These are phyloP conservation scores for Globisporangium uncinulatum DNA, from an alignment of 352 stramenopile species.

Conservation along the genomic window DNA sequence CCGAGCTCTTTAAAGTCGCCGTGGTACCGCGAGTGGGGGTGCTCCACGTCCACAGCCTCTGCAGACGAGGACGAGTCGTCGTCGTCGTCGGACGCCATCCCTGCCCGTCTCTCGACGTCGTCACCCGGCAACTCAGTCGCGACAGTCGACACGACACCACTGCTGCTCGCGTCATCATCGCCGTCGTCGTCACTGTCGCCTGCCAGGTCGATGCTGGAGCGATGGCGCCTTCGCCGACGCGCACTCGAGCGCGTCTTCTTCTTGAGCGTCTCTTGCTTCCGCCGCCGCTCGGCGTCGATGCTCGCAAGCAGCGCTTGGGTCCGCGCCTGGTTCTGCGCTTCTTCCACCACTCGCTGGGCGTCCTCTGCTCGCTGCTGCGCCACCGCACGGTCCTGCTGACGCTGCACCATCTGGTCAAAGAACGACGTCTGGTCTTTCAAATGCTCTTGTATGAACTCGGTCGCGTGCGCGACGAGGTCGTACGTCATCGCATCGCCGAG, in stretches of 20 bases:
- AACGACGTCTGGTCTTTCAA: slow-evolving; percentile 82
- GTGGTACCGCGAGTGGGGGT: slow-evolving; percentile 72
- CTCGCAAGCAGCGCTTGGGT: slow-evolving; percentile 74
- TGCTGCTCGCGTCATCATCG: slow-evolving; percentile 26
- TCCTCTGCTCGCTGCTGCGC: slow-evolving; percentile 61
- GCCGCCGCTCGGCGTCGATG: slow-evolving; percentile 67
- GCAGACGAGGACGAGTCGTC: slow-evolving; percentile 29
- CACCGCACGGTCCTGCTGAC: slow-evolving; percentile 60
- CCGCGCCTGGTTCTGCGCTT: slow-evolving; percentile 54
- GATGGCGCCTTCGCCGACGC: slow-evolving; percentile 32
- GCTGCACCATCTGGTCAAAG: slow-evolving; percentile 85
- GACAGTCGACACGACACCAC: slow-evolving; percentile 30
- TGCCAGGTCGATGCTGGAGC: slow-evolving; percentile 54
- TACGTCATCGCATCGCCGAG: slow-evolving; percentile 74
- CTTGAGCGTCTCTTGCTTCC: slow-evolving; percentile 54
- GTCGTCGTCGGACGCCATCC: slow-evolving; percentile 14
- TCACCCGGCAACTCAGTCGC: slow-evolving; percentile 17
- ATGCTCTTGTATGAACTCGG: slow-evolving; percentile 78
- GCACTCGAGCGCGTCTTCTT: slow-evolving; percentile 49
- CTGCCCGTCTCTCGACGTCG: slow-evolving; percentile 10
- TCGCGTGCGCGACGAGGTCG: slow-evolving; percentile 77
- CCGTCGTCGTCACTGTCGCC: slow-evolving; percentile 21
- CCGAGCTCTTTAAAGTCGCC: slow-evolving; percentile 85
- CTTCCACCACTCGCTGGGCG: slow-evolving; percentile 39
- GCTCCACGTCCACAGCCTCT: slow-evolving; percentile 42